These are phyloP conservation scores for Dactylellina sp. DNA, from an alignment of 2,329 filamentous ascomycete genomes.

Conservation along the genomic window DNA sequence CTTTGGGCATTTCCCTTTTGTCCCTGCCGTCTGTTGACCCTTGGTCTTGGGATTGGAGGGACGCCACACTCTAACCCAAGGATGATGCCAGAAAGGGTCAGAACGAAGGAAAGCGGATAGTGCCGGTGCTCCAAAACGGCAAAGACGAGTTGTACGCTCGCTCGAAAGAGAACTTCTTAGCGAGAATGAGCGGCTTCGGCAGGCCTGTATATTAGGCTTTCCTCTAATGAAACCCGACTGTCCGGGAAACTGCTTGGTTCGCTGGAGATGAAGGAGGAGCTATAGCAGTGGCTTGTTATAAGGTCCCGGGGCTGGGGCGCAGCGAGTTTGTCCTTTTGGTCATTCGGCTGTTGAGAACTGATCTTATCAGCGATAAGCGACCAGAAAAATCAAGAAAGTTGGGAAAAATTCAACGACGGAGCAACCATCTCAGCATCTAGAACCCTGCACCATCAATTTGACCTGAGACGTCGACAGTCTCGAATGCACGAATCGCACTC, in stretches of 20 bases:
- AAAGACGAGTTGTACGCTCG: conserved; percentile 25
- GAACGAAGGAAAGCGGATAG: background rate
- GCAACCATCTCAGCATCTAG: conserved; percentile 30
- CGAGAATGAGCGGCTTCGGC: conserved; percentile 22
- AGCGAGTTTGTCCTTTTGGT: background rate
- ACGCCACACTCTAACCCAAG: conserved; percentile 49
- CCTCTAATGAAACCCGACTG: conserved; percentile 53
- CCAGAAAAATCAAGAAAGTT: conserved; percentile 21
- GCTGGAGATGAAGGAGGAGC: conserved; percentile 55
- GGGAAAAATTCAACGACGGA: conserved; percentile 11
- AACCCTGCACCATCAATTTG: conserved; percentile 35
- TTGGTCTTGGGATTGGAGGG: conserved; percentile 15
- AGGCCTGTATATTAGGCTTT: conserved; percentile 41
- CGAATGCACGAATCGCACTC: conserved; percentile 39
- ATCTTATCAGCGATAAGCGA: conserved; percentile 57
- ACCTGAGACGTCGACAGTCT: conserved; percentile 55
- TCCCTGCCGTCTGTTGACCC: conserved; percentile 23
- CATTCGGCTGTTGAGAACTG: background rate
- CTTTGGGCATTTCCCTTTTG: background rate
- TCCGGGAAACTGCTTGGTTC: conserved; percentile 48
- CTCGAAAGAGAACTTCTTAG: conserved; percentile 45
- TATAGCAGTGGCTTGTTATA: conserved; percentile 54
- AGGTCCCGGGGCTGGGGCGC: background rate
- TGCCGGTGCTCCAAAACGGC: background rate
- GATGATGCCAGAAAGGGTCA: conserved; percentile 11